Evolutionary conservation across 768 basidiomycete genomes (phyloP), one percentile per base, ranked within the genome.

Genomic region (Mrakia frigida): DNA sequence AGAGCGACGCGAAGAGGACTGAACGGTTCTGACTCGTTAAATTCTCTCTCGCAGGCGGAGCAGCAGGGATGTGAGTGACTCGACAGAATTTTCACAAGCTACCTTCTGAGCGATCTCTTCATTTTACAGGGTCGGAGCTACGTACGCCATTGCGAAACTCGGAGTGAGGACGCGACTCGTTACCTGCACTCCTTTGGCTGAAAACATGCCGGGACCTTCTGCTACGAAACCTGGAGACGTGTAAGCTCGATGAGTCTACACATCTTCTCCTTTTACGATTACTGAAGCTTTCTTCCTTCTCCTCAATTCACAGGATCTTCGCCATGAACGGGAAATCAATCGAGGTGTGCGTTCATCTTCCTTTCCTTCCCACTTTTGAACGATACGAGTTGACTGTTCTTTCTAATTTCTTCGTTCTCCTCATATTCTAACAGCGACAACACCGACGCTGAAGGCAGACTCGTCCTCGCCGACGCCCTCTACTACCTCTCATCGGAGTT

Each of bases 291-390:
- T 43, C 13, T 21, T 31, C 28, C 9, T 63, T 77, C 25, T 63
- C 65, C 68, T 18, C 43, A 50, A 69, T 23, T 43, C 67, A 2
- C 78, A 92, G 91, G 60, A 80, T 93, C 79, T 91, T 91, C 78
- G 90, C 92, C 7, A 93, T 93, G 90, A 93, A 93, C 79, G 92
- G 93, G 52, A 93, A 93, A 83, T 89, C 90, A 21, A 87, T 94
- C 25, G 92, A 94, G 81, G 87, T 94, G 56, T 56, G 23, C 11
- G 52, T 53, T 46, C 43, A 25, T 56, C 25, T 56, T 23, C 53
- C 53, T n/a, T n/a, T 56, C 53, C 23, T 3, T 11, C 53, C 25
- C 53, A 9, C 21, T n/a, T n/a, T 56, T 6, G 3, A 25, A 25
- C 53, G 23, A 56, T n/a, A n/a, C n/a, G n/a, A n/a, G n/a, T n/a